A percentile compares a stretch with the other conserved stretches of the same genome.
Conservation (phyloP, 495 filamentous ascomycete genomes). For the Umbilicaria muhlenbergii region DNA sequence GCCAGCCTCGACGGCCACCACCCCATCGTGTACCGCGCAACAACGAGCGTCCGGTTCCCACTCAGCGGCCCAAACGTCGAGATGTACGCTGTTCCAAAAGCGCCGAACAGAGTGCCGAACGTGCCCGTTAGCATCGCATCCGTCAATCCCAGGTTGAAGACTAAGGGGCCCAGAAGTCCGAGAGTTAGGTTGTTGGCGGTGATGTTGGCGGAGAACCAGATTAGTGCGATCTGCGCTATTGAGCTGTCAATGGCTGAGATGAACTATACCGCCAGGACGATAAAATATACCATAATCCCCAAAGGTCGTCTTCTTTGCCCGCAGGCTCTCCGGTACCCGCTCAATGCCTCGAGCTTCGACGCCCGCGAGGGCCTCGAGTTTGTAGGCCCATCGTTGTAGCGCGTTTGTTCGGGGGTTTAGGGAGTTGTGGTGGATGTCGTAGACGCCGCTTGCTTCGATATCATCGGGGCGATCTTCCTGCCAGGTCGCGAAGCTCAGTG, state of each 20-base stretch:
- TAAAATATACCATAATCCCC: slow-evolving; percentile 10
- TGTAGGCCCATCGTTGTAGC: slow-evolving; percentile 9
- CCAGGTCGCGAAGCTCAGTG: too few relatives aligned
- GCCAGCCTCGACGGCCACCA: slow-evolving; percentile 62
- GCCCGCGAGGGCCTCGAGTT: slow-evolving; percentile 25
- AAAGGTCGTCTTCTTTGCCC: slow-evolving; percentile 11
- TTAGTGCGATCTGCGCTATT: slow-evolving; percentile 40
- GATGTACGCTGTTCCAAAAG: slow-evolving; percentile 48
- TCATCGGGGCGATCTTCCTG: too few relatives aligned
- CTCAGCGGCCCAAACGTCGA: slow-evolving; percentile 56
- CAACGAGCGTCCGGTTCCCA: slow-evolving; percentile 42
- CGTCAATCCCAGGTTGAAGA: slow-evolving; percentile 46
- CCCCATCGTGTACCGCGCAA: slow-evolving; percentile 55
- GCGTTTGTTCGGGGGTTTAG: too few relatives aligned
- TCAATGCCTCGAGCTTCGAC: slow-evolving; percentile 56
- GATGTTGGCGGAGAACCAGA: slow-evolving; percentile 65
- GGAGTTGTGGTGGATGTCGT: too few relatives aligned
- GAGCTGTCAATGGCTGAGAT: too few relatives aligned
- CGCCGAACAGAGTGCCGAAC: slow-evolving; percentile 46
- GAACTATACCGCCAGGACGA: slow-evolving; percentile 14
- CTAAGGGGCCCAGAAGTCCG: slow-evolving; percentile 50
- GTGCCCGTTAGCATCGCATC: slow-evolving; percentile 50
- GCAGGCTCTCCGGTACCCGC: slow-evolving; percentile 40
- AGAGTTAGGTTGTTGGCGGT: slow-evolving; percentile 56
- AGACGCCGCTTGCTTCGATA: too few relatives aligned